These are phyloP conservation scores for Globisporangium irregulare DNA, from an alignment of 352 stramenopile species.

Conservation along the genomic window DNA sequence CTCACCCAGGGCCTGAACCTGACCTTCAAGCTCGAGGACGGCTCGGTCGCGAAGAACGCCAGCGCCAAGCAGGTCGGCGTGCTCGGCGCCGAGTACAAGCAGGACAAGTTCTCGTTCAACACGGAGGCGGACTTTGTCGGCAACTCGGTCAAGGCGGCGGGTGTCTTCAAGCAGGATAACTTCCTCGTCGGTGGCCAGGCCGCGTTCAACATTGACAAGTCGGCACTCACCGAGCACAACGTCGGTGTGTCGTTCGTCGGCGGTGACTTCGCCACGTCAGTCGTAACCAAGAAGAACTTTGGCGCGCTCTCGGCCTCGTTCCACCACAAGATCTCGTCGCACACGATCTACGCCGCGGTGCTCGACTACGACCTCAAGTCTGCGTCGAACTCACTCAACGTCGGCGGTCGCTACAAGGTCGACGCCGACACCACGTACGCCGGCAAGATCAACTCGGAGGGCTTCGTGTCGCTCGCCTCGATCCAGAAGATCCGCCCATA, in stretches of 20 bases:
- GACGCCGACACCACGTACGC: slow-evolving; percentile 76
- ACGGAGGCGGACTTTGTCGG: slow-evolving; percentile 72
- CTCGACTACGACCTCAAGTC: slow-evolving; percentile 86
- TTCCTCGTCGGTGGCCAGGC: slow-evolving; percentile 67
- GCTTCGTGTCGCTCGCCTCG: slow-evolving; percentile 68
- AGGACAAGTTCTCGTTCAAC: slow-evolving; percentile 68
- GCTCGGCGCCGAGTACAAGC: slow-evolving; percentile 79
- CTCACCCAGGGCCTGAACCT: slow-evolving; percentile 75
- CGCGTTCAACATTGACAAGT: slow-evolving; percentile 83
- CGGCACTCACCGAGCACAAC: slow-evolving; percentile 74
- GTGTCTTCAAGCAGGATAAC: slow-evolving; percentile 55
- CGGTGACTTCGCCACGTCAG: slow-evolving; percentile 61
- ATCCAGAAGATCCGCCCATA: slow-evolving; percentile 79
- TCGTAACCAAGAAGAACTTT: slow-evolving; percentile 86
- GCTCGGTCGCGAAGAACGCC: slow-evolving; percentile 73
- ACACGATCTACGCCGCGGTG: slow-evolving; percentile 73
- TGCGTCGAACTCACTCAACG: slow-evolving; percentile 71
- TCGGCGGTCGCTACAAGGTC: slow-evolving; percentile 74
- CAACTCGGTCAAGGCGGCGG: slow-evolving; percentile 60
- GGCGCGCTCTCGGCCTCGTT: slow-evolving; percentile 71
- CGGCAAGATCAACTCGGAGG: slow-evolving; percentile 82
- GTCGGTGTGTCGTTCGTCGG: slow-evolving; percentile 69
- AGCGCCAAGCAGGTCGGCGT: slow-evolving; percentile 68
- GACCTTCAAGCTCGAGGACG: slow-evolving; percentile 83
- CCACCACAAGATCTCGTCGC: slow-evolving; percentile 77